Evolutionary conservation across 352 stramenopile genomes (phyloP), one percentile per base, ranked within the genome.

Genomic region (Phytophthora colocasiae): DNA sequence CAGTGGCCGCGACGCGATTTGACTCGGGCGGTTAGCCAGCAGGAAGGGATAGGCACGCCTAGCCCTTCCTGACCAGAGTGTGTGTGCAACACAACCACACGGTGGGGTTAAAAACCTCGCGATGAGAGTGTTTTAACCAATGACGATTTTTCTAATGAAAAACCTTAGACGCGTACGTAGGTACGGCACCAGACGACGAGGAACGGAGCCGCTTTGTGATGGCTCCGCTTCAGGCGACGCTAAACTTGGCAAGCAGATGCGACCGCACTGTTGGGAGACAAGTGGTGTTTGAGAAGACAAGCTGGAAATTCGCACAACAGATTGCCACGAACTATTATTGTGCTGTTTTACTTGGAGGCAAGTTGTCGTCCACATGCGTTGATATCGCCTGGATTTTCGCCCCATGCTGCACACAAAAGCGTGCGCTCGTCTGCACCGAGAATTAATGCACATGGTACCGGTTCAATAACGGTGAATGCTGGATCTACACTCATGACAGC

Each of bases 81-180:
- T 58, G 60, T 63, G 15, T 66, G 62, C 55, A 70, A 66, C 55
- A 69, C 62, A 60, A 70, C 48, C 29, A 43, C 19, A 70, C 55
- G 55, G 54, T 7, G 14, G 29, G 8, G 14, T 34, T 31, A 11
- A 32, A 38, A 62, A 4, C 22, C 31, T 9, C 27, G 14, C 3
- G 0, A 10, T 14, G 31, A 14, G 9, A 14, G 31, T 6, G 0
- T 60, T 34, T 43, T 38, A 29, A 10, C 53, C 27, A 60, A 60
- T 60, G 26, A 32, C 4, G 12, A 34, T 22, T 29, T 29, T 7
- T 17, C 6, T 12, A 36, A 36, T 7, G 8, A 27, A 49, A 45
- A 64, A 50, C 22, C 56, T 57, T 17, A 9, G 43, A 31, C 6
- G 31, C 32, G 57, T 58, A 29, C 36, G 46, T 66, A 63, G 32